Base-by-base conservation (phyloP, 2,329 filamentous ascomycete species). In the Mollisia scopiformis region DNA sequence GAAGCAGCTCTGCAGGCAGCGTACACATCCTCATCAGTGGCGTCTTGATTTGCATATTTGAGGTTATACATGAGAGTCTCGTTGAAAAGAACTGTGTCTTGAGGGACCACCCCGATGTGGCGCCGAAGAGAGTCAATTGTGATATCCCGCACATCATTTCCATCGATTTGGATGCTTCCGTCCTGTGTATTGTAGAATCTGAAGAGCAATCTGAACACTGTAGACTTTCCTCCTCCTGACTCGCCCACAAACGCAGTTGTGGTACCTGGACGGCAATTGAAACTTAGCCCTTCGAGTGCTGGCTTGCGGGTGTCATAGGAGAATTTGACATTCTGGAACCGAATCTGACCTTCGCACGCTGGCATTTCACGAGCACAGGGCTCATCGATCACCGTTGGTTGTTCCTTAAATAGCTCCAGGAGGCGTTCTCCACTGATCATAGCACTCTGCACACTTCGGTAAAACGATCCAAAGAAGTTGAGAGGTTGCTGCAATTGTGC, bases 351-450 rank as follows among this genome's bases (percentile, higher is more conserved):
- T 61, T 86, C 81, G 75, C 93, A 97, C 3, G 82, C 78, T 21
- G 81, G 76, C 62, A 98, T 77, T 0, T 83, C 79, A 50, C 79
- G 76, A 1, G 89, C 91, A 57, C 83, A 80, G 0, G 88, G 86
- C 16, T 82, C 83, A 74, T 99, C 95, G 7, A 94, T 82, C 28
- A 99, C 94, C 0, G 92, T 96, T 0, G 95, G 94, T 69, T 92
- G 88, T 71, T 98, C 95, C 76, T 97, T 96, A 85, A 99, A 98
- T 19, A 99, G 81, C 76, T 98, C 95, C 57, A 99, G 79, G 74
- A 99, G 88, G 19, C 95, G 88, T 80, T 99, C 95, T 4, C 94
- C 93, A 61, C 96, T 97, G 72, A 99, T 98, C 89, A 99, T 91
- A 56, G 94, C 91, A 69, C 93, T 95, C 76, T 98, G 95, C 6